Evolutionary conservation across 164 flowering plant genomes (phyloP).

Genomic region (Pachysandra terminalis): DNA sequence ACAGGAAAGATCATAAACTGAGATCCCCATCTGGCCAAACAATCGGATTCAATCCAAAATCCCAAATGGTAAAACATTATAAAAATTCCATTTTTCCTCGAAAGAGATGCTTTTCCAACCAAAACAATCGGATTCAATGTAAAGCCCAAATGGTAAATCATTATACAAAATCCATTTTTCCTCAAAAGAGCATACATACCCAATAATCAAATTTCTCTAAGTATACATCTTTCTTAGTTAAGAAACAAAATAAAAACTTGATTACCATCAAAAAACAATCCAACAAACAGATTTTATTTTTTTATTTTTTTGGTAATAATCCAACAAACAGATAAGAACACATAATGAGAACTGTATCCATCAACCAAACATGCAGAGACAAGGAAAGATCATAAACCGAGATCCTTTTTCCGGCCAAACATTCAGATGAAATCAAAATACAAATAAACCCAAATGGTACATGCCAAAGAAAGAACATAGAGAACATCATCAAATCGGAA

Average conservation of each 20-base stretch:
- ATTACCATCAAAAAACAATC: slow-evolving; percentile 1
- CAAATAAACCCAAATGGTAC: not conserved
- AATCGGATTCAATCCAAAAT: too few species aligned
- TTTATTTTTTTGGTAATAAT: too few species aligned
- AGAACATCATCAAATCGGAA: not conserved
- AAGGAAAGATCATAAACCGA: not conserved
- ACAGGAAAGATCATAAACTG: not conserved
- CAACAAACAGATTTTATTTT: too few species aligned
- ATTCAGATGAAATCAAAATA: not conserved
- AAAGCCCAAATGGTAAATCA: too few species aligned
- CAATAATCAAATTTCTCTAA: not conserved
- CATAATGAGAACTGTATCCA: slow-evolving; percentile 1
- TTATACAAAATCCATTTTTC: too few species aligned
- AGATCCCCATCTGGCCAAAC: not conserved
- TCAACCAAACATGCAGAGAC: not conserved
- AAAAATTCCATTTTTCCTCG: too few species aligned
- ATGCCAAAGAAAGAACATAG: slow-evolving; percentile 3
- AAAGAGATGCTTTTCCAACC: too few species aligned
- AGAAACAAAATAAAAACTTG: slow-evolving; percentile 8
- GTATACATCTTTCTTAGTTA: not conserved
- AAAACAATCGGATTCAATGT: too few species aligned
- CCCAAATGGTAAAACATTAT: too few species aligned
- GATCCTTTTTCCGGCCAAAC: not conserved
- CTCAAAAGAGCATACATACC: too few species aligned
- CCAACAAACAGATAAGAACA: not conserved